Evolutionary conservation across 2,329 filamentous ascomycete genomes (phyloP), one percentile per base, ranked within the genome.

Genomic region (Aureobasidium sp.): DNA sequence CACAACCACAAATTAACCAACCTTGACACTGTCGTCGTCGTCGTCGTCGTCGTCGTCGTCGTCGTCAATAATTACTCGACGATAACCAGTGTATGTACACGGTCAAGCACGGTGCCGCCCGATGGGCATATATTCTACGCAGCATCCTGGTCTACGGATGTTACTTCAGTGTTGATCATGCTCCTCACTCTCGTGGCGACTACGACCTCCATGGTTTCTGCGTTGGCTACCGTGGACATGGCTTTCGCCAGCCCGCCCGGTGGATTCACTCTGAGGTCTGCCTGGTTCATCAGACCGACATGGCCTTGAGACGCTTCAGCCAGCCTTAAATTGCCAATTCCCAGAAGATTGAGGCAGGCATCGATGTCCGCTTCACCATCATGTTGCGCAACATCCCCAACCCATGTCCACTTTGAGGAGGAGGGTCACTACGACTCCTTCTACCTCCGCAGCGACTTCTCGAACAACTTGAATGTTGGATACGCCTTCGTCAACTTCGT

Each of bases 321-420:
- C 67, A 70, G 56, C 70, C 73, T 61, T 77, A 79, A 65, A 68
- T 68, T 41, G 75, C 80, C 45, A 67, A 70, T 9, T 62, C 73
- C 2, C 64, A 70, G 25, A 70, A 70, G 41, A 78, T 80, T 62
- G 58, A 69, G 17, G 67, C 71, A 17, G 79, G 78, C 22, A 65
- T 66, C 7, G 79, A 80, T 65, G 75, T 79, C 15, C 78, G 79
- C 63, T 80, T 78, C 2, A 80, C 78, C 0, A 62, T 97, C 67
- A 97, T 97, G 93, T 76, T 97, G 37, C 87, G 93, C 44, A 97
- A 97, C 72, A 93, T 97, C 51, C 51, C 93, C 93, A 1, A 96
- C 96, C 76, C 91, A 92, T 69, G 87, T 96, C 62, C 84, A 91
- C 68, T 85, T 79, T 65, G 70, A 61, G 9, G 65, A 72, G 72